Evolutionary conservation across 169 alveolate genomes (phyloP).

Genomic region (Perkinsus chesapeaki): DNA sequence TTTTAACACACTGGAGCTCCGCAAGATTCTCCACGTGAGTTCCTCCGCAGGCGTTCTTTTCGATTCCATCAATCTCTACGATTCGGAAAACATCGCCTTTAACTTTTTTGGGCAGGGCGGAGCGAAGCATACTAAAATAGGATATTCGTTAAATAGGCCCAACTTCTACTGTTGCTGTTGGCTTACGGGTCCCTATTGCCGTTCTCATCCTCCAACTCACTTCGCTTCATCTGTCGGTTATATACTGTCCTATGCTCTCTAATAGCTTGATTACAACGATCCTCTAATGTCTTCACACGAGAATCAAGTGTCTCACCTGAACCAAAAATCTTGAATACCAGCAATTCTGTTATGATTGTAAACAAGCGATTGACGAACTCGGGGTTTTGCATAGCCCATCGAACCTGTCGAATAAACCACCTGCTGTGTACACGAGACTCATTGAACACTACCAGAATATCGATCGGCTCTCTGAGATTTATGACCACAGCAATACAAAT

Average conservation of each 20-base stretch:
- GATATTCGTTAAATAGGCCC: neutral
- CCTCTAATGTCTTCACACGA: neutral
- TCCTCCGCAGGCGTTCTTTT: neutral
- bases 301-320: neutral
- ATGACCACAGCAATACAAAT: no score
- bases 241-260: neutral
- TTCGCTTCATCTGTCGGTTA: neutral
- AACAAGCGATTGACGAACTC: no score
- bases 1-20: neutral
- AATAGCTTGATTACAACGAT: neutral
- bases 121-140: neutral
- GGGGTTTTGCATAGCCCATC: no score
- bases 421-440: no score
- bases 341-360: no score
- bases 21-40: neutral
- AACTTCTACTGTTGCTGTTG: neutral
- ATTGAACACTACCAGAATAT: no score
- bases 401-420: no score
- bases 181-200: neutral
- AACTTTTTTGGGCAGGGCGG: neutral
- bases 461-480: no score
- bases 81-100: neutral
- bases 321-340: no score
- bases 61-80: neutral
- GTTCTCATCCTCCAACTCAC: neutral